Evolutionary conservation across 2,329 filamentous ascomycete species (phyloP).

Genomic region (Trichoderma brevicompactum): DNA sequence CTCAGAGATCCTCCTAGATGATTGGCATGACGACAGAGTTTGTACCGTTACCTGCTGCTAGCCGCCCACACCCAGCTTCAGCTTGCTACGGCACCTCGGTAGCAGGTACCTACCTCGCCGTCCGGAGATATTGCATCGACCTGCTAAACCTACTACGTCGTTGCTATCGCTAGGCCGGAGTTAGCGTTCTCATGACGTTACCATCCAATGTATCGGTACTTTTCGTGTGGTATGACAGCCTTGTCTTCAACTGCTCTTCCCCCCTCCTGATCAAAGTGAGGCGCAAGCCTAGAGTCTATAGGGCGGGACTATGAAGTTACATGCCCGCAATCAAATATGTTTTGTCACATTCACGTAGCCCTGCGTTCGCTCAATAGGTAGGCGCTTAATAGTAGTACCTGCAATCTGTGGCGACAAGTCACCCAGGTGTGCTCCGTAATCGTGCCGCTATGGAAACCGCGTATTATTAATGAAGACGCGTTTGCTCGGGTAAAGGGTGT

Average conservation of each 20-base stretch:
- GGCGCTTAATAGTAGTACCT: no score
- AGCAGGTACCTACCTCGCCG: neutral
- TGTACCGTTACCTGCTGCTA: neutral
- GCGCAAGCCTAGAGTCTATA: conserved; percentile 4
- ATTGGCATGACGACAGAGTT: neutral
- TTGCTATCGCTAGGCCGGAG: conserved; percentile 21
- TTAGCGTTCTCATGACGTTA: conserved; percentile 28
- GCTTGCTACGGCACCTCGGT: neutral
- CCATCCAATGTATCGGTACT: conserved; percentile 9
- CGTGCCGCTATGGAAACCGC: neutral
- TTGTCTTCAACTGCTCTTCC: neutral
- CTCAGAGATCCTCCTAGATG: neutral
- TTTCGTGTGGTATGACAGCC: neutral
- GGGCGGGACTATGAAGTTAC: neutral
- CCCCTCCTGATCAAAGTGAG: neutral
- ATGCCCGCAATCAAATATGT: neutral
- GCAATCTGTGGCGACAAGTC: neutral
- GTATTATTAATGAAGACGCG: neutral
- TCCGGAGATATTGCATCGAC: conserved; percentile 9
- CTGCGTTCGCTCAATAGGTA: neutral
- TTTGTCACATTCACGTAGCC: neutral
- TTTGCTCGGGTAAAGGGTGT: neutral
- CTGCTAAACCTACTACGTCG: neutral
- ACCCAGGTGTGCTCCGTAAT: neutral
- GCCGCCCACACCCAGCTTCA: neutral